These are phyloP conservation scores for Picea abies DNA, from an alignment of 83 land plant species.

Conservation along the genomic window DNA sequence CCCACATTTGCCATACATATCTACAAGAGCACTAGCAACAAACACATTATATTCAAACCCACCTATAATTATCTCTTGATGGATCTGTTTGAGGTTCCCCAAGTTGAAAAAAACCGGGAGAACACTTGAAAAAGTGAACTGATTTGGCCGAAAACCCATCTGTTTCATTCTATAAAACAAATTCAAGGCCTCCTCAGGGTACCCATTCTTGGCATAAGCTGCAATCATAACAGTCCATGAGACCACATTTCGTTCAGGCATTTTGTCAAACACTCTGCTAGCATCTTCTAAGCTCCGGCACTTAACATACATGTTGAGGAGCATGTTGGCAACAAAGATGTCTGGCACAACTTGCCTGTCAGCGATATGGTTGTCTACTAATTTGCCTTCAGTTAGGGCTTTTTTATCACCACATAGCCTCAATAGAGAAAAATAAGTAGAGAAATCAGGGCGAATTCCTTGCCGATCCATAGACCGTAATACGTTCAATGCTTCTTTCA, in stretches of 20 bases:
- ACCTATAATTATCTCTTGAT: slow-evolving; percentile 36
- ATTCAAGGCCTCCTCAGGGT: background rate
- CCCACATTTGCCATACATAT: slow-evolving; percentile 50
- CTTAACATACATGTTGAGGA: slow-evolving; percentile 19
- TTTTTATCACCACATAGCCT: no score
- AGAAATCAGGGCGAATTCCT: no score
- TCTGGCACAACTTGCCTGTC: background rate
- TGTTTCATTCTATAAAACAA: background rate
- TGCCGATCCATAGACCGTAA: no score
- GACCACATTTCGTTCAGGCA: background rate
- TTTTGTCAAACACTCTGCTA: background rate
- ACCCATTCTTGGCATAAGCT: background rate
- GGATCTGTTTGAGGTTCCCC: slow-evolving; percentile 21
- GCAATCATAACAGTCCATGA: background rate
- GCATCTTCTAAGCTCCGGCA: slow-evolving; percentile 11
- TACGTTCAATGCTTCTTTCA: no score
- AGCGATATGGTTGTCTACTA: background rate
- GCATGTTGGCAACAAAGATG: slow-evolving; percentile 12
- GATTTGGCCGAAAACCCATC: background rate
- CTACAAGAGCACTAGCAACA: slow-evolving; percentile 42
- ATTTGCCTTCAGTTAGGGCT: background rate
- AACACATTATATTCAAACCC: slow-evolving; percentile 35
- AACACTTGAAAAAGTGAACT: background rate
- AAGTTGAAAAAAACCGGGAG: background rate
- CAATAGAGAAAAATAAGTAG: no score